Evolutionary conservation across 2,329 filamentous ascomycete species (phyloP).

Genomic region (Neofusicoccum ribis): DNA sequence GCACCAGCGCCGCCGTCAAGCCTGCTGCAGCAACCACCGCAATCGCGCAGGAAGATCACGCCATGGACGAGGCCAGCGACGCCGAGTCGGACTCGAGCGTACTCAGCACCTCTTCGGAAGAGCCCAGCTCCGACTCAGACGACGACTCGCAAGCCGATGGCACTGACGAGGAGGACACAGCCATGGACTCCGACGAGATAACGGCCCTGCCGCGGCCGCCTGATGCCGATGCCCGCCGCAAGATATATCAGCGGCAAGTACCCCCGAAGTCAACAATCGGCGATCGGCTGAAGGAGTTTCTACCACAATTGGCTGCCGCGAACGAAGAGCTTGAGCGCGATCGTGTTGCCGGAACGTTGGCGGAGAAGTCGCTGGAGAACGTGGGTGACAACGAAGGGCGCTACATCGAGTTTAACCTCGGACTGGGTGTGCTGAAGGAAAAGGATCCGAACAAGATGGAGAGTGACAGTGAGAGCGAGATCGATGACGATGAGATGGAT

Average conservation of each 20-base stretch:
- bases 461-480: constrained; percentile 26
- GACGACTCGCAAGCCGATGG: constrained; percentile 28
- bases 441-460: constrained; percentile 32
- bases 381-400: constrained; percentile 31
- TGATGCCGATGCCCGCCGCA: background rate
- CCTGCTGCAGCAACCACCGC: background rate
- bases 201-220: constrained; percentile 5
- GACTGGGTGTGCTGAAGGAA: constrained; percentile 48
- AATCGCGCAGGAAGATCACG: background rate
- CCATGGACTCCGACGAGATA: constrained; percentile 9
- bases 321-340: constrained; percentile 46
- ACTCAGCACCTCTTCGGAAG: constrained; percentile 34
- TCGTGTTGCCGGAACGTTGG: constrained; percentile 40
- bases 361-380: constrained; percentile 37
- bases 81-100: constrained; percentile 9
- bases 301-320: constrained; percentile 45
- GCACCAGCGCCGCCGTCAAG: background rate
- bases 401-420: constrained; percentile 49
- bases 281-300: constrained; percentile 41
- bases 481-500: constrained; percentile 25
- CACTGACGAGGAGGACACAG: constrained; percentile 25
- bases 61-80: background rate
- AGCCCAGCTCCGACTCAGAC: constrained; percentile 36
- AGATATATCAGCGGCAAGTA: constrained; percentile 12
- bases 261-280: background rate